phyloP scores from a whole-genome alignment of 441 rosid species.

The Erodium texanum region DNA sequence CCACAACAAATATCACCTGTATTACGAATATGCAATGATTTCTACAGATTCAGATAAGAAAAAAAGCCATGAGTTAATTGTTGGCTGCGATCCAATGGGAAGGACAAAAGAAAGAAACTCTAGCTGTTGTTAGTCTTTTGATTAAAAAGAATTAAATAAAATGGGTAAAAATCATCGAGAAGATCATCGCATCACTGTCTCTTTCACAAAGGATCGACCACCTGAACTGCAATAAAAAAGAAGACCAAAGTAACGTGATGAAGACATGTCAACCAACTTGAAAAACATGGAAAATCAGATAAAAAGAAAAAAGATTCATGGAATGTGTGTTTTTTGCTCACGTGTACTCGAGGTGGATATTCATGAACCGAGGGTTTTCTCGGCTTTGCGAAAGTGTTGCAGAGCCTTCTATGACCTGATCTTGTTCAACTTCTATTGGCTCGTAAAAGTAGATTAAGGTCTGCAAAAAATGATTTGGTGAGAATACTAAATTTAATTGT shows the following conservation, averaged over 20 bases:
- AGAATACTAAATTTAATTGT: neutral
- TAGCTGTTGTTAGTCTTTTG: neutral
- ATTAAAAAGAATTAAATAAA: neutral
- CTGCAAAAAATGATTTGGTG: constrained; percentile 39
- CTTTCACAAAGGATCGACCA: constrained; percentile 76
- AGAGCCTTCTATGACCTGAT: constrained; percentile 80
- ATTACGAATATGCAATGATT: too few species aligned
- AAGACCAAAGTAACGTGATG: neutral
- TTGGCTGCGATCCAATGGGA: too few species aligned
- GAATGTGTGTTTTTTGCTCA: constrained; percentile 27
- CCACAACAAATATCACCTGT: too few species aligned
- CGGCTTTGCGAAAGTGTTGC: constrained; percentile 75
- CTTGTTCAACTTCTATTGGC: constrained; percentile 85
- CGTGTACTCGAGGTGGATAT: constrained; percentile 85
- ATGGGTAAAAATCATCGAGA: neutral
- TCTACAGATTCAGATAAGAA: too few species aligned
- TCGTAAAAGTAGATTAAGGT: constrained; percentile 86
- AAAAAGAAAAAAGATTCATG: too few species aligned
- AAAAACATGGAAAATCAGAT: too few species aligned
- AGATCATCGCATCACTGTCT: constrained; percentile 51
- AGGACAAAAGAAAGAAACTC: neutral
- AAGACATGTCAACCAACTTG: constrained; percentile 1
- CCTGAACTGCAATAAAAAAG: constrained; percentile 59
- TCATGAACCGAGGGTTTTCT: constrained; percentile 91
- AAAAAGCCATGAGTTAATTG: too few species aligned